Evolutionary conservation across 176 grass and related monocot species (phyloP), one percentile per base, ranked within the genome.

Genomic region (Typha latifolia): DNA sequence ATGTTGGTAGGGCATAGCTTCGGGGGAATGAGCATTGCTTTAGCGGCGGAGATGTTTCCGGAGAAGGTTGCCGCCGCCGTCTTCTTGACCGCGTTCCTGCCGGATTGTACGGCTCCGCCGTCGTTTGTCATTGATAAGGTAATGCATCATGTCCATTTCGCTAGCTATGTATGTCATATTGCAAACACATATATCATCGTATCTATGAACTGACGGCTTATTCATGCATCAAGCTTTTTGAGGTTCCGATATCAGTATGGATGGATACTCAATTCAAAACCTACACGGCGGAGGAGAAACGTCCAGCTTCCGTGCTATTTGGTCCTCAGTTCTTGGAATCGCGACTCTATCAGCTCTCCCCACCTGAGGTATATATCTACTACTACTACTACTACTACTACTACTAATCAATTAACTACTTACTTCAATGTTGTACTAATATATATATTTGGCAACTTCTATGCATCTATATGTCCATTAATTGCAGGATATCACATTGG

Each of bases 1-100:
- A 61, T 89, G 18, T 63, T 96, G 55, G 82, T 96, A 19, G 93
- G 88, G 15, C 93, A 96, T 48, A 91, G 85, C 75, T 81, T 89
- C 21, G 93, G 93, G 47, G 93, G 88, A 15, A 6, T 86, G 0
- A 91, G 16, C 69, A 32, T 89, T 1, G 80, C 93, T 7, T 32
- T 91, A 14, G 93, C 93, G 49, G 73, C 78, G 77, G 92, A 96
- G 80, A 13, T 70, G 65, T 96, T 96, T 71, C 87, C 85, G 1
- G 82, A 91, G 64, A 96, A 86, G 80, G 43, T 96, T 51, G 87
- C 87, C 52, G 84, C 68, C 61, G 82, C 73, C 2, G 87, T 96
- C 43, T 96, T 96, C 73, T 34, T 91, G 32, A 50, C 79, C 23
- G 87, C 87, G 9, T 87, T 85, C 77, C 84, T 88, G 87, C 85